Conservation (phyloP, 345 rosid species). For the Bruguiera sexangula region DNA sequence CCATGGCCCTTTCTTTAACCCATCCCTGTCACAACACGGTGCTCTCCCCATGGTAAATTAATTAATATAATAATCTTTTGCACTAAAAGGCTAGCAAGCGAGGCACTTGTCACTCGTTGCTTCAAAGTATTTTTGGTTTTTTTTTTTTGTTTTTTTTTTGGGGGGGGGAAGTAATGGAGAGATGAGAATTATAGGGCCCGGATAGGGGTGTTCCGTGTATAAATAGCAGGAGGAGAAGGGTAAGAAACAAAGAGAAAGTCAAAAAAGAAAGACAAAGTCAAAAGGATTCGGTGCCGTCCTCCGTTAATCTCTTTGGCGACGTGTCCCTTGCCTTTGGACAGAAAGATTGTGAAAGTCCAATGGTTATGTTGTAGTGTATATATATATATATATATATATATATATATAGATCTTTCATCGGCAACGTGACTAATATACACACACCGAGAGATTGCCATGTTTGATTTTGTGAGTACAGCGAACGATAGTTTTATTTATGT, state of each 20-base stretch:
- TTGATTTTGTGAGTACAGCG: no score
- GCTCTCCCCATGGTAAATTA: conserved; percentile 21
- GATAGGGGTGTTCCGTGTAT: conserved; percentile 30
- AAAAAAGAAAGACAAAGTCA: conserved; percentile 49
- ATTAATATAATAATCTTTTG: neutral
- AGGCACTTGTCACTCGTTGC: neutral
- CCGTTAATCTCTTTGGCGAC: conserved; percentile 33
- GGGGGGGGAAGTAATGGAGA: conserved; percentile 10
- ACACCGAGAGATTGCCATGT: no score
- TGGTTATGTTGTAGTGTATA: no score
- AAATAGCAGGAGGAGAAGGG: conserved; percentile 30
- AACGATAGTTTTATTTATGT: no score
- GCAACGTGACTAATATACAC: no score
- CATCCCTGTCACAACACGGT: conserved; percentile 26
- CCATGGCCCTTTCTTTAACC: conserved; percentile 34
- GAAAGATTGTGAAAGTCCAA: neutral
- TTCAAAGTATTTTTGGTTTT: neutral
- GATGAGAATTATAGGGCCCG: conserved; percentile 26
- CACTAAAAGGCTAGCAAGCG: no score
- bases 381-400: no score
- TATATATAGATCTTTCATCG: no score
- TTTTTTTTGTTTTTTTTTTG: neutral
- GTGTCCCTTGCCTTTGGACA: conserved; percentile 40
- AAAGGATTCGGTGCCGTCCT: conserved; percentile 85
- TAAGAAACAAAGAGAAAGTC: conserved; percentile 39